Base-by-base conservation (phyloP, 176 grass and related monocot species). In the Phyllostachys edulis region DNA sequence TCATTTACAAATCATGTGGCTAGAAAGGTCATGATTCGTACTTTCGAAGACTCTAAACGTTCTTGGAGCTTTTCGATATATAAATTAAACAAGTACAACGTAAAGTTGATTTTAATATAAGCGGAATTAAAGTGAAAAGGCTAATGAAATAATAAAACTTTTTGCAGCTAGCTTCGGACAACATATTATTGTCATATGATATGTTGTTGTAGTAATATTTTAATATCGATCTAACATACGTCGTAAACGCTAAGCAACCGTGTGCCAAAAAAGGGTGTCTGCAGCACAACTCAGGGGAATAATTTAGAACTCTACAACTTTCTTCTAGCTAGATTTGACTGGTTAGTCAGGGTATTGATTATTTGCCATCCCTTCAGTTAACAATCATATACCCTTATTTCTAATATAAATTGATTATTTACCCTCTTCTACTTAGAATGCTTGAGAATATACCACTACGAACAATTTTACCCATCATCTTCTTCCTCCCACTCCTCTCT, bases 21-120 rank as follows among this genome's bases (percentile, higher is more conserved):
- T 32, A 20, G 18, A 12, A 45, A 11, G 2, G 2, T 3, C 5
- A 1, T 1, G 6, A 0, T 1, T 12, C 3, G n/a, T 1, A 6
- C 0, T 1, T 1, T 13, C 0, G 41, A 26, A 46, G 23, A 46
- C 27, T 17, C 11, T 17, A 1, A 8, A 4, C 0, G 0, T 16
- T 47, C 0, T 47, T 7, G 4, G 27, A 46, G 13, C 5, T 47
- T 16, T 16, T 26, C 0, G 26, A 16, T 71, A 63, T 27, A 12
- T 46, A 27, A 26, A 47, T 1, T 7, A 17, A 13, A 23, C 0
- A 17, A 3, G 1, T 63, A 34, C 2, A 4, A 24, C 0, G 0
- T 37, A 63, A 73, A 73, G 7, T 24, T 24, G 4, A 1, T 7
- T 27, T 1, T 63, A 63, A 6, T 17, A 50, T 49, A 61, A 26